Percentiles rank a stretch among this genome's conserved stretches.
These are phyloP conservation scores for Begonia loranthoides DNA, from an alignment of 306 rosid species.

Conservation along the genomic window DNA sequence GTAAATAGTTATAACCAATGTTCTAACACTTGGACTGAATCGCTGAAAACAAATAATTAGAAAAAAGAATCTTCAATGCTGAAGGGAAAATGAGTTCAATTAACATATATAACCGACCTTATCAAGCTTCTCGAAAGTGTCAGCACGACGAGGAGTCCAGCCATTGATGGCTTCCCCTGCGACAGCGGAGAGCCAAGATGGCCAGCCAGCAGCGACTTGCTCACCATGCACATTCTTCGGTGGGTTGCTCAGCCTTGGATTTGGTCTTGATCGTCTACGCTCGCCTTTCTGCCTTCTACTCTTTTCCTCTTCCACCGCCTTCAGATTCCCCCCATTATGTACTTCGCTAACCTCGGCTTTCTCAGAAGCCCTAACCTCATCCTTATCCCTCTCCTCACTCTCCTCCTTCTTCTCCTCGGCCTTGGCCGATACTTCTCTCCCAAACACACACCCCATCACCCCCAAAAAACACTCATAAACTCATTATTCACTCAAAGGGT, in stretches of 20 bases:
- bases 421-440: constrained; percentile 31
- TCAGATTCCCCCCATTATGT: constrained; percentile 31
- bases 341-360: constrained; percentile 20
- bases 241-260: constrained; percentile 81
- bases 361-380: constrained; percentile 19
- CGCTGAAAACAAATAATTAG: too few relatives aligned
- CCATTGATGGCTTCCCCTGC: constrained; percentile 98
- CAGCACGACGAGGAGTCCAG: constrained; percentile 85
- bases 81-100: background rate
- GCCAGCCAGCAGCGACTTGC: constrained; percentile 99
- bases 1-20: too few relatives aligned
- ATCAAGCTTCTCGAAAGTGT: constrained; percentile 84
- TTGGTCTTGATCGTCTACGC: constrained; percentile 60
- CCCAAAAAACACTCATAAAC: constrained; percentile 31
- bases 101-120: constrained; percentile 36
- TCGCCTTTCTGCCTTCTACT: constrained; percentile 40
- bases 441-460: constrained; percentile 86
- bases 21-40: too few relatives aligned
- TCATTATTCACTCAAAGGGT: constrained; percentile 15
- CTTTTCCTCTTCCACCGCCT: constrained; percentile 35
- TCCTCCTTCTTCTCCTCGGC: constrained; percentile 14
- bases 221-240: constrained; percentile 80
- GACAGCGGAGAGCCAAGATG: constrained; percentile 93
- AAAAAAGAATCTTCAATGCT: too few relatives aligned
- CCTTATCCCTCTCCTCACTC: constrained; percentile 14